Evolutionary conservation across 805 yeast species (phyloP).

Genomic region (Metschnikowia koreensis): DNA sequence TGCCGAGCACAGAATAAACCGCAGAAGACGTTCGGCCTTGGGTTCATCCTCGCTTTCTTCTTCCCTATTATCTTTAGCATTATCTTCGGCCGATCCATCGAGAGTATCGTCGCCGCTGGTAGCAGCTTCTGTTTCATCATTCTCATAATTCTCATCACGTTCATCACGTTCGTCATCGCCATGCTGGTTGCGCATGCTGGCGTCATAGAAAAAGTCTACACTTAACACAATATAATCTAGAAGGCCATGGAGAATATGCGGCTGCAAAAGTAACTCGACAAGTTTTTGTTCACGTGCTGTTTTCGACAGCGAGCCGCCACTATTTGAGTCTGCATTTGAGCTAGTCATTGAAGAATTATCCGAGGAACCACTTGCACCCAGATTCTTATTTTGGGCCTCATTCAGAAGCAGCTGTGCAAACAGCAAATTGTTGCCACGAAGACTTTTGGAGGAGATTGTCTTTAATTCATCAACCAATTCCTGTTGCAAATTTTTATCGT

Average conservation of each 20-base stretch:
- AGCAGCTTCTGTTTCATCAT: neutral
- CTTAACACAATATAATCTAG: conserved; percentile 61
- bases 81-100: conserved; percentile 8
- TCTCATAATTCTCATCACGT: neutral
- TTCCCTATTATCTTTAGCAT: neutral
- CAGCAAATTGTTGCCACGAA: conserved; percentile 35
- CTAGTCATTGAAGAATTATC: conserved; percentile 37
- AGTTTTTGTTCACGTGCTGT: conserved; percentile 51
- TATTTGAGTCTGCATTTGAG: conserved; percentile 27
- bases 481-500: conserved; percentile 33
- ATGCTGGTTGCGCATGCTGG: conserved; percentile 9
- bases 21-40: conserved; percentile 31
- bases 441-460: conserved; percentile 20
- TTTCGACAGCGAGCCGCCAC: conserved; percentile 23
- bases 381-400: conserved; percentile 11
- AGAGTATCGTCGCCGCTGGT: conserved; percentile 11
- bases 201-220: conserved; percentile 44
- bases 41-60: conserved; percentile 21
- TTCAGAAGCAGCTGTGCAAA: conserved; percentile 21
- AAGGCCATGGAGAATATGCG: conserved; percentile 66
- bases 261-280: conserved; percentile 75
- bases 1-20: conserved; percentile 40
- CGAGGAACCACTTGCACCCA: conserved; percentile 5
- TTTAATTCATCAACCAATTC: conserved; percentile 38
- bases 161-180: conserved; percentile 18